These are phyloP conservation scores for Globisporangium barbulae DNA, from an alignment of 352 stramenopile genomes.

Conservation along the genomic window DNA sequence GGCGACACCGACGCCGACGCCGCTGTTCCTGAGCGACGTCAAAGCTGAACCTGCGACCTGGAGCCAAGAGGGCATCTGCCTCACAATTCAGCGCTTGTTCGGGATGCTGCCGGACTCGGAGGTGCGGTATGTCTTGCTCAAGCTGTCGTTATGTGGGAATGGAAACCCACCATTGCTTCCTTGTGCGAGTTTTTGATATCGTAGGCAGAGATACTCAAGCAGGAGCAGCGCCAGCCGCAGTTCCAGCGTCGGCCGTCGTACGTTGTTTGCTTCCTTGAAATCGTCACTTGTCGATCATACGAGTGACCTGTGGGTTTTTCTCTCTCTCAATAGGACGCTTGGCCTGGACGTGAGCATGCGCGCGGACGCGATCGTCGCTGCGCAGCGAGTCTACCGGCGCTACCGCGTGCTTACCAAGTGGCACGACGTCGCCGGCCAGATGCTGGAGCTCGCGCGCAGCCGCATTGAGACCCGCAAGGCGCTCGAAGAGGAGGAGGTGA, in stretches of 20 bases:
- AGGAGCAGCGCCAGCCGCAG: constrained; percentile 34
- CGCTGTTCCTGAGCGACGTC: constrained; percentile 56
- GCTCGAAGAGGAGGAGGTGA: constrained; percentile 36
- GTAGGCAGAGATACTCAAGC: constrained; percentile 35
- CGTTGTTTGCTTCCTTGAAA: background rate
- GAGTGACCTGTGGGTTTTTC: too few relatives aligned
- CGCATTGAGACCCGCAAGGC: constrained; percentile 23
- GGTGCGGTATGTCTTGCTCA: constrained; percentile 13
- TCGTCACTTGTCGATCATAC: too few relatives aligned
- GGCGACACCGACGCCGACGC: constrained; percentile 12
- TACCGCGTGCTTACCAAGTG: constrained; percentile 40
- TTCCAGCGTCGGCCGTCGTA: constrained; percentile 31
- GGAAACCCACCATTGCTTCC: constrained; percentile 1
- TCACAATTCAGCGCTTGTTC: constrained; percentile 54
- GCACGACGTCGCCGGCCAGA: constrained; percentile 30
- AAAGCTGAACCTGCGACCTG: constrained; percentile 40
- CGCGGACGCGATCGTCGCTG: constrained; percentile 17
- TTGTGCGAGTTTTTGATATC: constrained; percentile 1
- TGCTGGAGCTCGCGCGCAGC: constrained; percentile 41
- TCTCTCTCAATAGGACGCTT: constrained; percentile 12
- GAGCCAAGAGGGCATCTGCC: constrained; percentile 49
- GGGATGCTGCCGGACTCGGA: constrained; percentile 53
- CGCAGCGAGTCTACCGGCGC: constrained; percentile 41
- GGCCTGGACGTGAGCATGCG: constrained; percentile 20
- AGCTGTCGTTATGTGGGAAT: background rate